Conservation (phyloP, 2,329 filamentous ascomycete species). For the Metarhizium anisopliae region DNA sequence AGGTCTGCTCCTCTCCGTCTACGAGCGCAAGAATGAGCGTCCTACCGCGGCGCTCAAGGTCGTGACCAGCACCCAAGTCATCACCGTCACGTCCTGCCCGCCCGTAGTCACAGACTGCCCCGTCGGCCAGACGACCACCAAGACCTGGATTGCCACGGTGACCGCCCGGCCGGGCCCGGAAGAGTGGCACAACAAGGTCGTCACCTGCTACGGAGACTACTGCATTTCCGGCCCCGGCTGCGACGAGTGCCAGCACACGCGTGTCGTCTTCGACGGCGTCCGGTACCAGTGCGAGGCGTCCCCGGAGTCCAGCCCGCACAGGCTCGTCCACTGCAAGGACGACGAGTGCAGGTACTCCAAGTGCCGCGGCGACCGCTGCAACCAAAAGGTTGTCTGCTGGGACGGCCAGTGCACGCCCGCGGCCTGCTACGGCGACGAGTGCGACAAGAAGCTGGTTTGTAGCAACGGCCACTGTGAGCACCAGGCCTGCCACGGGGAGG, state of each 20-base stretch:
- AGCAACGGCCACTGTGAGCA: constrained; percentile 19
- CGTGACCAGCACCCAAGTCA: constrained; percentile 17
- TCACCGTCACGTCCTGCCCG: constrained; percentile 21
- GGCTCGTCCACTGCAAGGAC: constrained; percentile 19
- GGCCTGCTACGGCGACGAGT: constrained; percentile 19
- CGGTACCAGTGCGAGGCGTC: constrained; percentile 18
- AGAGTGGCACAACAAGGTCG: constrained; percentile 20
- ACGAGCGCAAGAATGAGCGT: background rate
- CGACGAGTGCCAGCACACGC: constrained; percentile 4
- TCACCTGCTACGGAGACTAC: constrained; percentile 26
- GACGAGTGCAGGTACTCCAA: constrained; percentile 17
- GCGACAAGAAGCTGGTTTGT: constrained; percentile 25
- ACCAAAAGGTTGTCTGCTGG: constrained; percentile 25
- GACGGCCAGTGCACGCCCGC: constrained; percentile 20
- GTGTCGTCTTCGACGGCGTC: background rate
- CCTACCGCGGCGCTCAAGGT: constrained; percentile 12
- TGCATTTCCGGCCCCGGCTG: constrained; percentile 21
- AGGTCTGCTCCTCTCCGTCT: background rate
- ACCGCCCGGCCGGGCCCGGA: constrained; percentile 12
- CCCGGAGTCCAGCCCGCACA: constrained; percentile 14
- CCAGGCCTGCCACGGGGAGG: constrained; percentile 17
- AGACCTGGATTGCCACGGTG: background rate
- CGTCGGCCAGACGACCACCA: constrained; percentile 12
- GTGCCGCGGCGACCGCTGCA: constrained; percentile 12
- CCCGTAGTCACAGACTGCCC: constrained; percentile 16